Percentiles rank a stretch among this genome's conserved stretches.
These are phyloP conservation scores for Stemphylium vesicarium DNA, from an alignment of 2,329 filamentous ascomycete genomes.

Conservation along the genomic window DNA sequence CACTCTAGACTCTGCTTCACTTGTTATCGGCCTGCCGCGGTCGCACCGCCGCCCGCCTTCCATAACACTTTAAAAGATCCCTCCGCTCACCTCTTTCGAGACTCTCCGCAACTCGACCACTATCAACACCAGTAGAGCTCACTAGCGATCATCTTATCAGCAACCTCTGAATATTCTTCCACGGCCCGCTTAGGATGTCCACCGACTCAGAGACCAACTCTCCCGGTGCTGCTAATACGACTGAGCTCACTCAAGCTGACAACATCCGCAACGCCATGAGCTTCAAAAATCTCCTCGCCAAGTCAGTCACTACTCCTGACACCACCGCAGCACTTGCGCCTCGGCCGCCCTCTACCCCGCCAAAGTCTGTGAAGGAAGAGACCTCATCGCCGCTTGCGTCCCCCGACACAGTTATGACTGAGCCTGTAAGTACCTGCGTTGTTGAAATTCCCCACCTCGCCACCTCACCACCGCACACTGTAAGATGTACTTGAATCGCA, in stretches of 20 bases:
- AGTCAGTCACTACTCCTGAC: neutral
- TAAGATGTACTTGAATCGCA: neutral
- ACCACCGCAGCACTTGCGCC: neutral
- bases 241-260: constrained; percentile 10
- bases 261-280: constrained; percentile 33
- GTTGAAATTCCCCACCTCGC: neutral
- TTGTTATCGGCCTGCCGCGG: constrained; percentile 5
- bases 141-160: neutral
- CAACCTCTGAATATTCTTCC: neutral
- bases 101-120: constrained; percentile 16
- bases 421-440: constrained; percentile 1
- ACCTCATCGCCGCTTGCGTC: neutral
- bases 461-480: neutral
- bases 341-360: constrained; percentile 11
- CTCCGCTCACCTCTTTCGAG: constrained; percentile 36
- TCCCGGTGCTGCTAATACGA: neutral
- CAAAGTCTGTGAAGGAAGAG: constrained; percentile 4
- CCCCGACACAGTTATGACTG: constrained; percentile 8
- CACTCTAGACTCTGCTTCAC: constrained; percentile 30
- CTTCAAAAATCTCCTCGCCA: constrained; percentile 28
- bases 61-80: constrained; percentile 22
- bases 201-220: constrained; percentile 2
- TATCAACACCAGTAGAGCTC: neutral
- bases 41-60: constrained; percentile 4
- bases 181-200: constrained; percentile 12